phyloP scores from a whole-genome alignment of 2,329 filamentous ascomycete species.

The Diaporthe humulicola region DNA sequence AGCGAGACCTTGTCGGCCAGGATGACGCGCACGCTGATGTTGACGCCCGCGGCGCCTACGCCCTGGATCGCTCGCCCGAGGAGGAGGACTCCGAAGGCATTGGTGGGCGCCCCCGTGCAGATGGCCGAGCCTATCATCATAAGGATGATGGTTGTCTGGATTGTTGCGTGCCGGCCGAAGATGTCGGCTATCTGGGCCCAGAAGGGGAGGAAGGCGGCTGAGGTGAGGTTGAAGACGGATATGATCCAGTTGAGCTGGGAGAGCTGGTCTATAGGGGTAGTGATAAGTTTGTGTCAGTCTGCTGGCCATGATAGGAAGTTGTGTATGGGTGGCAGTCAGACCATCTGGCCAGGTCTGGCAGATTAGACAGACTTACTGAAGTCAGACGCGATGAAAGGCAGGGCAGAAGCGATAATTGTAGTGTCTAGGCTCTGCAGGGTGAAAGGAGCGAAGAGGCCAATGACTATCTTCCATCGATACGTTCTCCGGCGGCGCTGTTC shows the following conservation, averaged over 20 bases:
- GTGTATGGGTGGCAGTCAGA: too few species aligned
- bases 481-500: constrained; percentile 50
- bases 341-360: neutral
- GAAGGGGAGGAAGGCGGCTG: constrained; percentile 75
- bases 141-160: constrained; percentile 69
- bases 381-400: constrained; percentile 74
- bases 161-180: constrained; percentile 71
- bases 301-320: neutral
- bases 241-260: constrained; percentile 78
- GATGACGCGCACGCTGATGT: constrained; percentile 72
- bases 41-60: constrained; percentile 71
- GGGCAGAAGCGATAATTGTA: constrained; percentile 72
- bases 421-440: constrained; percentile 73
- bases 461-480: constrained; percentile 71
- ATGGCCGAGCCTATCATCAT: constrained; percentile 73
- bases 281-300: constrained; percentile 18
- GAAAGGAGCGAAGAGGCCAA: constrained; percentile 71
- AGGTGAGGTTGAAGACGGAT: constrained; percentile 76
- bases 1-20: constrained; percentile 74
- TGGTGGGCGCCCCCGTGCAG: constrained; percentile 68
- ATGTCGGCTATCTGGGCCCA: constrained; percentile 76
- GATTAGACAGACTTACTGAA: constrained; percentile 66
- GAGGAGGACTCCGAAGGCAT: constrained; percentile 70
- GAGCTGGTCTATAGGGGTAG: constrained; percentile 56
- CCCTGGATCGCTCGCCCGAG: constrained; percentile 75